Percentiles rank a stretch among this genome's conserved stretches.
Evolutionary conservation across 352 stramenopile genomes (phyloP).

Genomic region (Phytophthora cryptogea): DNA sequence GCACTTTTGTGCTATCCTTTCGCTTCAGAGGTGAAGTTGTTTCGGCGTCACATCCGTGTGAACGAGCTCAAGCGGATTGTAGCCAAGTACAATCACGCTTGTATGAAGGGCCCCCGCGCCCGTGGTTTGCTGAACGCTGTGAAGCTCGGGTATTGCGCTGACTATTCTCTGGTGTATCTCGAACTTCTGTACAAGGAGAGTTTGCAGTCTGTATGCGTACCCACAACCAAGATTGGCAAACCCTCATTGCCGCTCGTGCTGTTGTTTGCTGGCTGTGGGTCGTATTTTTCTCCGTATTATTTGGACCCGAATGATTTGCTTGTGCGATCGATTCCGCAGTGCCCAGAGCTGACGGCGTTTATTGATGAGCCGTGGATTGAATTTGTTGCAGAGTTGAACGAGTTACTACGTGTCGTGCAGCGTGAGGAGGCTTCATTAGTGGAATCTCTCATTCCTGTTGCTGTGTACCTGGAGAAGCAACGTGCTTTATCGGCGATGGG

Average conservation of each 20-base stretch:
- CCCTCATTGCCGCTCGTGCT: slow-evolving; percentile 74
- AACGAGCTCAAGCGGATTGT: slow-evolving; percentile 81
- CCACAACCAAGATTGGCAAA: slow-evolving; percentile 73
- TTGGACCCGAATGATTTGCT: slow-evolving; percentile 82
- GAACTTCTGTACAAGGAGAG: slow-evolving; percentile 82
- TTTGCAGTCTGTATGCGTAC: slow-evolving; percentile 67
- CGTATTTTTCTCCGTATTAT: slow-evolving; percentile 83
- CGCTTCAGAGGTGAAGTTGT: slow-evolving; percentile 63
- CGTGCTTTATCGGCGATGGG: slow-evolving; percentile 39
- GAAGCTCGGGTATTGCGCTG: slow-evolving; percentile 76
- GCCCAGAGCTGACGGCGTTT: slow-evolving; percentile 78
- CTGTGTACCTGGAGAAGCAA: slow-evolving; percentile 66
- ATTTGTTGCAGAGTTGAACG: slow-evolving; percentile 83
- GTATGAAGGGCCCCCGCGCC: slow-evolving; percentile 77
- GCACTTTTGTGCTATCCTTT: slow-evolving; percentile 74
- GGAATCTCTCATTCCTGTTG: slow-evolving; percentile 65
- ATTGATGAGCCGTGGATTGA: slow-evolving; percentile 87
- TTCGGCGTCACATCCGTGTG: slow-evolving; percentile 72
- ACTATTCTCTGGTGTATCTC: slow-evolving; percentile 84
- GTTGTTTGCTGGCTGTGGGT: slow-evolving; percentile 74
- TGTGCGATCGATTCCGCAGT: slow-evolving; percentile 78
- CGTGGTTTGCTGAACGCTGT: slow-evolving; percentile 74
- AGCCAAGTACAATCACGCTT: slow-evolving; percentile 80
- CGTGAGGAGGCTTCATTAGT: slow-evolving; percentile 56
- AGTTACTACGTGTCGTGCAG: slow-evolving; percentile 69